Percentiles rank a stretch among this genome's conserved stretches.
phyloP scores from a whole-genome alignment of 306 rosid species.

The Castanea crenata region DNA sequence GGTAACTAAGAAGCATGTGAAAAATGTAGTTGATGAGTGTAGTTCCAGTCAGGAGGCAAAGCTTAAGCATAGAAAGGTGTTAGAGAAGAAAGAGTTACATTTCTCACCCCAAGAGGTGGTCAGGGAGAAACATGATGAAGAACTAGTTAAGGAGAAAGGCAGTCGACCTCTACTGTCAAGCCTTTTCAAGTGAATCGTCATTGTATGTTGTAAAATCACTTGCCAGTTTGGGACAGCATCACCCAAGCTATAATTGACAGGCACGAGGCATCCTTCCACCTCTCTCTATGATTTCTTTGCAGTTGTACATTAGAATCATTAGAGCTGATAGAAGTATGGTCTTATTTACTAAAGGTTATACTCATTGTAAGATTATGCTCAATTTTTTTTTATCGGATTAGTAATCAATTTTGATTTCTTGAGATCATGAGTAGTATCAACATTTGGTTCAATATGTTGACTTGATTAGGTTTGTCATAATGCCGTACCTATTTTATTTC shows the following conservation, averaged over 20 bases:
- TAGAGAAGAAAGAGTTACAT: slow-evolving; percentile 15
- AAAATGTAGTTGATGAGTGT: slow-evolving; percentile 13
- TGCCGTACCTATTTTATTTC: background rate
- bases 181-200: slow-evolving; percentile 40
- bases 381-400: too few species aligned
- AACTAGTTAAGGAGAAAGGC: slow-evolving; percentile 15
- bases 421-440: background rate
- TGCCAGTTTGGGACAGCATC: background rate
- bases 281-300: background rate
- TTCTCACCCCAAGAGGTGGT: slow-evolving; percentile 7
- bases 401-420: background rate
- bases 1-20: slow-evolving; percentile 21
- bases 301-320: background rate
- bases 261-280: background rate
- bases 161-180: slow-evolving; percentile 35
- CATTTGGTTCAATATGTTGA: background rate
- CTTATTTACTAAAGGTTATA: background rate
- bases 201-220: background rate
- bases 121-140: slow-evolving; percentile 16
- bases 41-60: slow-evolving; percentile 17
- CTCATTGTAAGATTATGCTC: background rate
- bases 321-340: background rate
- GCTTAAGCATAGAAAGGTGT: background rate
- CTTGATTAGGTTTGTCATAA: background rate
- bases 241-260: background rate